Evolutionary conservation across 176 grass and related monocot genomes (phyloP), one percentile per base, ranked within the genome.

Genomic region (Panicum miliaceum): DNA sequence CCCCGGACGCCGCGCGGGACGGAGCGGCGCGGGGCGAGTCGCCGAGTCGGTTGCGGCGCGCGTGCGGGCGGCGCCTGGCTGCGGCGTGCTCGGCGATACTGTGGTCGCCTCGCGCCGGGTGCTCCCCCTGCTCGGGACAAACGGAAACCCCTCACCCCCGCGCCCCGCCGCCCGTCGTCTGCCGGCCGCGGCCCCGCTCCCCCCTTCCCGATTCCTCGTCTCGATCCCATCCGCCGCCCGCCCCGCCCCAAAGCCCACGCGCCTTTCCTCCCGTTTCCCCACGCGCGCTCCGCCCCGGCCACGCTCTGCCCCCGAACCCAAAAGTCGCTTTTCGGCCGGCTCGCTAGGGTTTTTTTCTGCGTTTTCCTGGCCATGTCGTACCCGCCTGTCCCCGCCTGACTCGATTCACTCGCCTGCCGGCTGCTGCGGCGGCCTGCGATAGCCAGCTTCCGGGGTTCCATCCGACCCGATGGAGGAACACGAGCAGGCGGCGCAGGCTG

Each of bases 351-450:
- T 90, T 10, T 75, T 74, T 57, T 68, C 2, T 9, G 25, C 69
- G 16, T 32, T 73, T 73, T 73, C 50, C 75, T 59, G 63, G 10
- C 83, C 67, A 71, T 89, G 87, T 85, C 85, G 76, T 68, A 75
- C 76, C 86, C 71, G 84, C 75, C 45, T 86, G 86, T 87, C 81
- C 86, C 82, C 76, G 50, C 72, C 80, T 71, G 80, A 63, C 84
- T 50, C 35, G 48, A 58, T 67, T 84, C 72, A 64, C n/a, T 35
- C 13, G 52, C 19, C 78, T 75, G 25, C 53, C 12, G 84, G 37
- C 69, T 58, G 53, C 64, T 23, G 62, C 82, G 27, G 76, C 64
- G 38, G 38, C 40, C 52, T 86, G 70, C 69, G 26, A 12, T 9
- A 76, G 34, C 52, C 57, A 68, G 23, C 27, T 84, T 43, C 84